phyloP scores from a whole-genome alignment of 78 protist genomes.

The Dictyostelium firmibasis region DNA sequence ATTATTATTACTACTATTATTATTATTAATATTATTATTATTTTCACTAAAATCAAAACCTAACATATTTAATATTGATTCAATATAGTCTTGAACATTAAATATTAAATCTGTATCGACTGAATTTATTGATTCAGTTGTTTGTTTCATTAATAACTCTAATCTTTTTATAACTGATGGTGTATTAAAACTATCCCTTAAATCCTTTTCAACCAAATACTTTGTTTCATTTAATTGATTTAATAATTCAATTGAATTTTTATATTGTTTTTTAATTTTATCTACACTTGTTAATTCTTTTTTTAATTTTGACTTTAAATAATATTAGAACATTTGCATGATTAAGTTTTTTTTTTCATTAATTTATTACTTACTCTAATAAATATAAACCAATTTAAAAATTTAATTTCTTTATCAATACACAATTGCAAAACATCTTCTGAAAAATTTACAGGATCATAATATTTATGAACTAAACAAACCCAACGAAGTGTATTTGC shows the following conservation, averaged over 20 bases:
- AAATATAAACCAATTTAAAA: neutral
- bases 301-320: neutral
- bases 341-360: neutral
- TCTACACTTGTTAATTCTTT: neutral
- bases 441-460: neutral
- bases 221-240: constrained; percentile 1
- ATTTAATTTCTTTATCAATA: neutral
- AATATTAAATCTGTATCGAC: constrained; percentile 21
- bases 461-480: constrained; percentile 4
- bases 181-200: constrained; percentile 63
- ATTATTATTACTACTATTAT: no score
- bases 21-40: neutral
- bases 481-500: neutral
- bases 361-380: constrained; percentile 26
- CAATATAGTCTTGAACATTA: constrained; percentile 9
- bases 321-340: neutral
- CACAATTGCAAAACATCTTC: neutral
- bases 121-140: neutral
- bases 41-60: neutral
- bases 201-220: neutral
- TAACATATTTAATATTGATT: constrained; percentile 9
- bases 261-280: neutral
- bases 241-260: neutral
- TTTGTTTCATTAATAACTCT: neutral
- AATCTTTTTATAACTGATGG: constrained; percentile 33